phyloP scores from a whole-genome alignment of 2,329 filamentous ascomycete genomes.

The Fusarium kyushuense region DNA sequence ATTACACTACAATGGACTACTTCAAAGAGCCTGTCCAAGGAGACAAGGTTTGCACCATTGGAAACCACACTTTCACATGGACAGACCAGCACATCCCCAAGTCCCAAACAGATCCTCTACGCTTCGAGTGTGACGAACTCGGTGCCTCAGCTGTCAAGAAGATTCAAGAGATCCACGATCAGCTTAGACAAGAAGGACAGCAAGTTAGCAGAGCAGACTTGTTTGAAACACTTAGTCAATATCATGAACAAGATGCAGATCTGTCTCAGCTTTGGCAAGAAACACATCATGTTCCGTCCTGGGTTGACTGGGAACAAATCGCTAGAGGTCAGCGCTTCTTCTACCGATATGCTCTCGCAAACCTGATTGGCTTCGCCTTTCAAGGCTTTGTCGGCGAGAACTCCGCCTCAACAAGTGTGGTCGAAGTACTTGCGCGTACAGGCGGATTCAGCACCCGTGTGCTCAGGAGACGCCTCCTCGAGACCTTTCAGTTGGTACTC shows the following conservation, averaged over 20 bases:
- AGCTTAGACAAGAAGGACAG: slow-evolving; percentile 1
- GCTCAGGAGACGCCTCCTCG: slow-evolving; percentile 67
- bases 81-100: slow-evolving; percentile 22
- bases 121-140: slow-evolving; percentile 18
- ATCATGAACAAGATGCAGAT: not conserved
- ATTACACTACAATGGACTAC: not conserved
- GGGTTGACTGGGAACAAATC: slow-evolving; percentile 77
- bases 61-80: slow-evolving; percentile 21
- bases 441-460: slow-evolving; percentile 74
- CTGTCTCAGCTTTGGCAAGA: slow-evolving; percentile 50
- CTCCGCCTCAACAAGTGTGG: slow-evolving; percentile 66
- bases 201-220: slow-evolving; percentile 13
- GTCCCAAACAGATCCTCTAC: slow-evolving; percentile 24
- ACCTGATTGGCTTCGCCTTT: slow-evolving; percentile 63
- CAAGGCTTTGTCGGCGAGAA: slow-evolving; percentile 55
- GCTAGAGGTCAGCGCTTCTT: slow-evolving; percentile 70
- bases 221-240: slow-evolving; percentile 15
- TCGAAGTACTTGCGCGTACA: slow-evolving; percentile 74
- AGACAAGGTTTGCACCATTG: slow-evolving; percentile 11
- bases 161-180: slow-evolving; percentile 9
- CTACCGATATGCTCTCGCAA: slow-evolving; percentile 74
- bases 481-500: slow-evolving; percentile 57
- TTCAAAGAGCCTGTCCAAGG: not conserved
- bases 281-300: slow-evolving; percentile 69
- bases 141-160: slow-evolving; percentile 16